phyloP scores from a whole-genome alignment of 805 yeast species.

The Ogataea ganodermae region DNA sequence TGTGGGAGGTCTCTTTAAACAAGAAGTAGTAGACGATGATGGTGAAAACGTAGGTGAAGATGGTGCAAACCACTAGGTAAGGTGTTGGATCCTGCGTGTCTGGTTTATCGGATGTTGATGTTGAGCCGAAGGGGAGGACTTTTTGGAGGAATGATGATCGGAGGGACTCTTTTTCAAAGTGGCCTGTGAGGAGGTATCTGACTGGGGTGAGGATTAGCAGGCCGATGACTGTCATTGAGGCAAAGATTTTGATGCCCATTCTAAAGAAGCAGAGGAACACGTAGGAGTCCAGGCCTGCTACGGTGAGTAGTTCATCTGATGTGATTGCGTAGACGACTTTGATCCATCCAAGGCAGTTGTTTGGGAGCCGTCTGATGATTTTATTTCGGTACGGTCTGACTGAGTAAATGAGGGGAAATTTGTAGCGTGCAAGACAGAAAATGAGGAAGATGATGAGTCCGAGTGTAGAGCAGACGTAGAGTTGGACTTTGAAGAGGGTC shows the following conservation, averaged over 20 bases:
- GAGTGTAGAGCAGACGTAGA: slow-evolving; percentile 48
- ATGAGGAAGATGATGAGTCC: slow-evolving; percentile 48
- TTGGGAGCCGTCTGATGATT: slow-evolving; percentile 47
- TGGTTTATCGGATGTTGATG: slow-evolving; percentile 21
- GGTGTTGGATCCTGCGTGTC: slow-evolving; percentile 23
- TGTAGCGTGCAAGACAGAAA: slow-evolving; percentile 52
- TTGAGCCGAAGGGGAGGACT: slow-evolving; percentile 12
- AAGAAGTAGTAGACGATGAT: slow-evolving; percentile 46
- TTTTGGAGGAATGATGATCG: slow-evolving; percentile 8
- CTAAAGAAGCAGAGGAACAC: slow-evolving; percentile 60
- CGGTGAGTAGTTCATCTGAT: slow-evolving; percentile 54
- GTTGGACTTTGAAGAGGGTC: slow-evolving; percentile 59
- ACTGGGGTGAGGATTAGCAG: slow-evolving; percentile 53
- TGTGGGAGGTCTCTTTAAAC: slow-evolving; percentile 47
- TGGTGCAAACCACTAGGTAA: slow-evolving; percentile 53
- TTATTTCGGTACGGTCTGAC: slow-evolving; percentile 51
- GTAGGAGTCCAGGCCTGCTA: slow-evolving; percentile 60
- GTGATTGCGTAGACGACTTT: slow-evolving; percentile 45
- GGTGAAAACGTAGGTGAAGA: slow-evolving; percentile 58
- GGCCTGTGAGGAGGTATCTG: slow-evolving; percentile 53
- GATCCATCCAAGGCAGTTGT: slow-evolving; percentile 55
- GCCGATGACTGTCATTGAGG: slow-evolving; percentile 48
- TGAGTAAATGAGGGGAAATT: slow-evolving; percentile 60
- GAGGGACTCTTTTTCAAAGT: slow-evolving; percentile 39
- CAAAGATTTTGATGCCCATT: slow-evolving; percentile 51